Conservation (phyloP, 2,329 filamentous ascomycete genomes). For the Microcera coccophila region DNA sequence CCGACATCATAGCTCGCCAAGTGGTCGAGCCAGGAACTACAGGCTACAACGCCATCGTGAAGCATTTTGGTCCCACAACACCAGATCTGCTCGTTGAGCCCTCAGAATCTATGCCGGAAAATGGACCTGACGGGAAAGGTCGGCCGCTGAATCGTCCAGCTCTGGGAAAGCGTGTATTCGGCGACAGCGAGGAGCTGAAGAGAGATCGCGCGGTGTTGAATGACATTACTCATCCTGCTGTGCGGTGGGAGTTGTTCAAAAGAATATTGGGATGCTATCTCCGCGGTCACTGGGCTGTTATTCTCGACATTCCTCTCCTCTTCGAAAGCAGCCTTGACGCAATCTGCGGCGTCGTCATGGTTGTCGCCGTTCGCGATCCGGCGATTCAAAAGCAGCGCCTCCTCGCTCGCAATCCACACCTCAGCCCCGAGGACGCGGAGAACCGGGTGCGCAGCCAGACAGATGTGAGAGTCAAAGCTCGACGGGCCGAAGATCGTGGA, state of each 20-base stretch:
- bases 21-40: slow-evolving; percentile 89
- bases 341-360: slow-evolving; percentile 78
- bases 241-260: slow-evolving; percentile 76
- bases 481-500: slow-evolving; percentile 63
- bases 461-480: slow-evolving; percentile 79
- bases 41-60: slow-evolving; percentile 78
- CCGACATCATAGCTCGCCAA: slow-evolving; percentile 84
- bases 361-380: slow-evolving; percentile 80
- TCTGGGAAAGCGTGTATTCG: slow-evolving; percentile 82
- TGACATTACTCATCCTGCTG: slow-evolving; percentile 86
- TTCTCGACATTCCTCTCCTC: slow-evolving; percentile 86
- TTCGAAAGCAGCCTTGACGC: slow-evolving; percentile 86
- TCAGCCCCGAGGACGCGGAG: slow-evolving; percentile 80
- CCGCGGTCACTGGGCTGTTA: slow-evolving; percentile 77
- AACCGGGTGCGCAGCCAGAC: slow-evolving; percentile 84
- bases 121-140: slow-evolving; percentile 58
- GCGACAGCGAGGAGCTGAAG: slow-evolving; percentile 64
- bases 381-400: slow-evolving; percentile 78
- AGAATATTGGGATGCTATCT: slow-evolving; percentile 70
- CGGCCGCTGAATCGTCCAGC: slow-evolving; percentile 80
- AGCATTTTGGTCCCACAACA: slow-evolving; percentile 75
- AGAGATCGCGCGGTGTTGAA: slow-evolving; percentile 77
- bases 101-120: slow-evolving; percentile 47
- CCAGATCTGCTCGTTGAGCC: slow-evolving; percentile 74
- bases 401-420: slow-evolving; percentile 68